phyloP scores from a whole-genome alignment of 2,329 filamentous ascomycete genomes.

The Fusarium tricinctum region DNA sequence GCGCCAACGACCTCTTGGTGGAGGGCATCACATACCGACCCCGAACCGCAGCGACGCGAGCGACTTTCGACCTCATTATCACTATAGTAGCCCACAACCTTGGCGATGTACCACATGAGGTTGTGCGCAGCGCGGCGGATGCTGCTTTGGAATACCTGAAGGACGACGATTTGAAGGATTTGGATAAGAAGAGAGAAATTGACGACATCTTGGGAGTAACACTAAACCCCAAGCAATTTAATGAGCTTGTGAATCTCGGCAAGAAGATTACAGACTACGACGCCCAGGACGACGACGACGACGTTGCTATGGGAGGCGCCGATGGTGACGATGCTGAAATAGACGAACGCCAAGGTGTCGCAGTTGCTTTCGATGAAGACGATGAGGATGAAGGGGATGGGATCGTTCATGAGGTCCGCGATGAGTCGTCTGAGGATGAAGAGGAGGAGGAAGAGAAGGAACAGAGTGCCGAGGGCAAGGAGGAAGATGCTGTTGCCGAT shows the following conservation, averaged over 20 bases:
- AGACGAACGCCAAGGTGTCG: constrained; percentile 95
- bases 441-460: constrained; percentile 72
- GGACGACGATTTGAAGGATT: constrained; percentile 94
- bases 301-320: constrained; percentile 78
- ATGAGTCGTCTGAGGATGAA: constrained; percentile 87
- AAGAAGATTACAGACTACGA: constrained; percentile 99
- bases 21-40: constrained; percentile 94
- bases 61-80: constrained; percentile 93
- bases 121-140: constrained; percentile 94
- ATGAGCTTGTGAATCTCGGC: constrained; percentile 93
- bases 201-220: constrained; percentile 91
- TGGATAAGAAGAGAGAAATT: constrained; percentile 98
- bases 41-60: constrained; percentile 89
- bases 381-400: constrained; percentile 86
- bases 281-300: constrained; percentile 94
- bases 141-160: constrained; percentile 92
- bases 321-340: constrained; percentile 80
- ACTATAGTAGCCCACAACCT: constrained; percentile 90
- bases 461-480: constrained; percentile 65
- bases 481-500: constrained; percentile 67
- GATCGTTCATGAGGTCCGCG: constrained; percentile 86
- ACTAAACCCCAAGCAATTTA: constrained; percentile 91
- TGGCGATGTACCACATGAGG: constrained; percentile 92
- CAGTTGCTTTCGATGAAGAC: constrained; percentile 95
- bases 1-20: constrained; percentile 86